Base-by-base conservation (phyloP, 2,329 filamentous ascomycete genomes). In the Fusarium metavorans region DNA sequence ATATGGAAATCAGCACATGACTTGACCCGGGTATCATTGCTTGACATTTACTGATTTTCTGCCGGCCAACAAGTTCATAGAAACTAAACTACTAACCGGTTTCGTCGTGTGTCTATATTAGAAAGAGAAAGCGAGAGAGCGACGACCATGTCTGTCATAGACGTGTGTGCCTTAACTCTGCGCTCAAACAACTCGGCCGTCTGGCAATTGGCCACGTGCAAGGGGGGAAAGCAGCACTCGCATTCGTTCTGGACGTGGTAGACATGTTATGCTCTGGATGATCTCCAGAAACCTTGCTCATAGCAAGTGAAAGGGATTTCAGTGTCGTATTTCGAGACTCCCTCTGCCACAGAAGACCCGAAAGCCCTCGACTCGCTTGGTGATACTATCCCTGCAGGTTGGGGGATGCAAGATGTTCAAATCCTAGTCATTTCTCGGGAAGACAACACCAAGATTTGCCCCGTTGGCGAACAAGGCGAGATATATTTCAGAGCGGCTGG, bases 401-500 rank as follows among this genome's bases (percentile, higher is more conserved):
- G 88, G 80, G 95, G 95, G 25, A 98, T 98, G 92, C 84, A 93
- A 75, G 90, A 97, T 78, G 95, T 98, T 2, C 95, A 98, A 81
- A 86, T 98, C 41, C 87, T 98, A 2, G 92, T 98, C 4, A 93
- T 98, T 13, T 89, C 94, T 81, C 92, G 91, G n/a, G 88, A 90
- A 64, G 86, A 92, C 70, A 81, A 88, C 45, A 92, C 86, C 69
- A 91, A 90, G 76, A 84, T 97, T n/a, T 98, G 95, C 82, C 89
- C 88, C 48, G 87, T 97, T 30, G 95, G 95, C 9, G 93, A 97
- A 81, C 90, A 93, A 45, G 95, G 95, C 41, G 95, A 98, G 82
- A 92, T 98, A 18, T 94, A 93, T 70, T 88, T 97, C 37, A 88
- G 95, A 61, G 94, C 95, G 18, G 94, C 89, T 57, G 95, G 95